Evolutionary conservation across 2,329 filamentous ascomycete genomes (phyloP), one percentile per base, ranked within the genome.

Genomic region (Alternaria arbusti): DNA sequence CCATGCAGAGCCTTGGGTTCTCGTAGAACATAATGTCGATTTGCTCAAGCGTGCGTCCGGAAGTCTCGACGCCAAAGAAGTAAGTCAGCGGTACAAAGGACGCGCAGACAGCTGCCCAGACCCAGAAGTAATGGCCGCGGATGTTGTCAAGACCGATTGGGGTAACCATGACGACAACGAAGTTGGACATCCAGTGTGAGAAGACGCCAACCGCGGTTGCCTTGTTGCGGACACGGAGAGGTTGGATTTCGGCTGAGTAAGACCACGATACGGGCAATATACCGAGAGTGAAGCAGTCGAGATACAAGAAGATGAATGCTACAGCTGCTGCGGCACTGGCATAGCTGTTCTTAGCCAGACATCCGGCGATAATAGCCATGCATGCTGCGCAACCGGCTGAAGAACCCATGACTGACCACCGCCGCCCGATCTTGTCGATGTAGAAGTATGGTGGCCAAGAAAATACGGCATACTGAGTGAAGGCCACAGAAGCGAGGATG

Each of bases 121-220:
- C 78, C 74, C 83, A 87, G 50, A 83, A 87, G 54, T 81, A 81
- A 79, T 84, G 86, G 8, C 82, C 78, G 0, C 70, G 26, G 26
- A 69, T 64, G 20, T 62, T 55, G 22, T 63, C 62, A 3, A 69
- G 65, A 13, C 67, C 61, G 8, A 67, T 69, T 4, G 85, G 84
- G 0, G 84, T 86, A 13, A 87, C 84, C 84, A 85, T 84, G 7
- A 86, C 84, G 43, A 83, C 78, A 50, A 85, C 81, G 67, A 85
- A 85, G 67, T 84, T 85, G 72, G 62, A 70, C 59, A 84, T 78
- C 84, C 84, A 86, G 65, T 85, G 85, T 3, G 80, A 77, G 2
- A 81, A 83, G 25, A 84, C 83, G 4, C 83, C 83, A 40, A 86
- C 81, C 4, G 84, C 83, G 15, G 80, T 84, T 22, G 83, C 84